A percentile compares a stretch with the other conserved stretches of the same genome.
Evolutionary conservation across 2,329 filamentous ascomycete genomes (phyloP).

Genomic region (Clarireedia monteithiana): DNA sequence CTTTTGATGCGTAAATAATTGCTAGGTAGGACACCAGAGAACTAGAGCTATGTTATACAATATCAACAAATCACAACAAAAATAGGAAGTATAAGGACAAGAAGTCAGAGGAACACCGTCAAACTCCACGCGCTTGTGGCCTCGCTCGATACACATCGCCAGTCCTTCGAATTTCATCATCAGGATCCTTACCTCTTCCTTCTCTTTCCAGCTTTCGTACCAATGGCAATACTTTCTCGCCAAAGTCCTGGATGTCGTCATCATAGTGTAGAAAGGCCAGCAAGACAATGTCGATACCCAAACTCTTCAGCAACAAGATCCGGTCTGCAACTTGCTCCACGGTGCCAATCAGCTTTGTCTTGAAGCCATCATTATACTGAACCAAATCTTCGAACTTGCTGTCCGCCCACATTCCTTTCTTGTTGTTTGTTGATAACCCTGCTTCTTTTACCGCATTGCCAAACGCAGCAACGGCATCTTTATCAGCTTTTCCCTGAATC

Average conservation of each 20-base stretch:
- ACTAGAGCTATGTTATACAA: no score
- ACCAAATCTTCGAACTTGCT: slow-evolving; percentile 44
- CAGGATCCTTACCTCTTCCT: slow-evolving; percentile 39
- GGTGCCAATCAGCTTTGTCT: slow-evolving; percentile 45
- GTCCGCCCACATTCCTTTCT: slow-evolving; percentile 46
- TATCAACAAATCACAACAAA: neutral
- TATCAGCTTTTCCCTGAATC: slow-evolving; percentile 45
- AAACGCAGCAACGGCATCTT: slow-evolving; percentile 42
- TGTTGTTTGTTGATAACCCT: slow-evolving; percentile 38
- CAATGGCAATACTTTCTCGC: slow-evolving; percentile 37
- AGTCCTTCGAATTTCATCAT: slow-evolving; percentile 38
- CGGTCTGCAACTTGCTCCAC: slow-evolving; percentile 43
- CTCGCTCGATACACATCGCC: slow-evolving; percentile 37
- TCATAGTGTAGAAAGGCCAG: slow-evolving; percentile 45
- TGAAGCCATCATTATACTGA: slow-evolving; percentile 49
- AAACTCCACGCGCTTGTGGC: slow-evolving; percentile 2
- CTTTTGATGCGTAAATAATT: no score
- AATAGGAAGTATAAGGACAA: neutral
- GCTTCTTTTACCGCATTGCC: slow-evolving; percentile 42
- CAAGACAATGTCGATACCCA: slow-evolving; percentile 37
- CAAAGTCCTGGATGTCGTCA: slow-evolving; percentile 43
- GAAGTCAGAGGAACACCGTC: neutral
- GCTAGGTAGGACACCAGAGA: no score
- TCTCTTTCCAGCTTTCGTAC: slow-evolving; percentile 40
- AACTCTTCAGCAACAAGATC: slow-evolving; percentile 39